Base-by-base conservation (phyloP, 257 asterid genomes). In the Paraleonurus japonicus region DNA sequence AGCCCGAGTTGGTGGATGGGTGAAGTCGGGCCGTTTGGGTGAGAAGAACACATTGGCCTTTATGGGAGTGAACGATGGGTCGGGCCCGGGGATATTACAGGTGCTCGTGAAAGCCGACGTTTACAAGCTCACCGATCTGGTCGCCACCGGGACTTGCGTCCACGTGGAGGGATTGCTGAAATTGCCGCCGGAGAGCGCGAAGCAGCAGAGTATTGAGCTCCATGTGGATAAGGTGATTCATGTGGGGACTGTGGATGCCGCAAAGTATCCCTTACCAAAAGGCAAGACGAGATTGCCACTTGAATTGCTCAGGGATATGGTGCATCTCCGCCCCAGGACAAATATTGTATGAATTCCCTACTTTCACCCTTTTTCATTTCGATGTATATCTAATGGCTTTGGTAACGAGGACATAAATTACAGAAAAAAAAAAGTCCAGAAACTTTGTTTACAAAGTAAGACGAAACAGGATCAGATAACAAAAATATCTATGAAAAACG, bases 241-340 rank as follows among this genome's bases (percentile, higher is more conserved):
- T 35, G 96, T 89, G 15, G 99, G 99, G 15, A 70, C 88, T 5
- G 98, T 94, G 23, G 98, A 91, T 79, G 93, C 96, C 28, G 87
- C 83, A 1, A 88, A 80, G 72, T 94, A 94, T 79, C 99, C 99
- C 11, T 78, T 94, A 81, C 99, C 99, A 0, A 70, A 70, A 68
- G 51, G 68, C 47, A 94, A 92, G 78, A 82, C 93, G 2, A 94
- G 75, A 67, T 72, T 91, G 72, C 81, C 95, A 41, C 93, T 94
- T 6, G 97, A 94, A 73, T 76, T 78, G 75, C 84, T 91, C 17
- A 85, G 99, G 78, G 98, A 91, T 75, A 70, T 83, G 32, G 86
- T 87, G 69, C 99, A 94, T 74, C 93, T 94, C 53, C 96, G 99
- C 35, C 70, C 96, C 55, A 84, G 99, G 86, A 92, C 99, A 28